Evolutionary conservation across 306 rosid genomes (phyloP).

Genomic region (Abrus precatorius): DNA sequence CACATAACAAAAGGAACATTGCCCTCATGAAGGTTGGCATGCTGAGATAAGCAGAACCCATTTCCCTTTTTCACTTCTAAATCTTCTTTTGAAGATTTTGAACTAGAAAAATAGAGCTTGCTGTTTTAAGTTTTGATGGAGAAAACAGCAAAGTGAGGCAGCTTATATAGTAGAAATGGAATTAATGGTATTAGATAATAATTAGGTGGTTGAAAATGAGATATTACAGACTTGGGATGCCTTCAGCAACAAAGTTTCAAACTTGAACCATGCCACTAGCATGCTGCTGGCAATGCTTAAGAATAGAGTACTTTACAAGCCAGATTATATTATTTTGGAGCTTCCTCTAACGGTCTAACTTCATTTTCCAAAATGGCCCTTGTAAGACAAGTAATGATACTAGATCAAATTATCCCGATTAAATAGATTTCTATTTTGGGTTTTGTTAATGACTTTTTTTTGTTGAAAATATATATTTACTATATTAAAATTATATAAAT

Average conservation of each 20-base stretch:
- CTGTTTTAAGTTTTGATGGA: constrained; percentile 51
- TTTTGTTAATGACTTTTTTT: too few relatives aligned
- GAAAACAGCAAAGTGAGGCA: constrained; percentile 40
- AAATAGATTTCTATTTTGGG: neutral
- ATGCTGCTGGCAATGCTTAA: constrained; percentile 54
- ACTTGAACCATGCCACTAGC: constrained; percentile 43
- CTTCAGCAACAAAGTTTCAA: constrained; percentile 54
- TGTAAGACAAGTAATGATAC: constrained; percentile 4
- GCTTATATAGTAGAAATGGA: constrained; percentile 49
- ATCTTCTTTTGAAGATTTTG: constrained; percentile 19
- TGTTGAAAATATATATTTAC: too few relatives aligned
- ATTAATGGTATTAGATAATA: constrained; percentile 57
- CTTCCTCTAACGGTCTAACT: constrained; percentile 37
- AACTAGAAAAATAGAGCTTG: neutral
- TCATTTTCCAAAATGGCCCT: constrained; percentile 43
- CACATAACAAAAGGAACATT: constrained; percentile 45
- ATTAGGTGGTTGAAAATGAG: constrained; percentile 71
- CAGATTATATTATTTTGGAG: constrained; percentile 37
- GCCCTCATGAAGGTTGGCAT: constrained; percentile 42
- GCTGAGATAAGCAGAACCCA: constrained; percentile 48
- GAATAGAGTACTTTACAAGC: constrained; percentile 70
- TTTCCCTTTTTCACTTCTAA: constrained; percentile 22
- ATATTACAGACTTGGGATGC: constrained; percentile 48
- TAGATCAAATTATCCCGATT: neutral
- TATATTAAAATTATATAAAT: too few relatives aligned